These are phyloP conservation scores for Eutrema yunnanense DNA, from an alignment of 345 rosid genomes.

Conservation along the genomic window DNA sequence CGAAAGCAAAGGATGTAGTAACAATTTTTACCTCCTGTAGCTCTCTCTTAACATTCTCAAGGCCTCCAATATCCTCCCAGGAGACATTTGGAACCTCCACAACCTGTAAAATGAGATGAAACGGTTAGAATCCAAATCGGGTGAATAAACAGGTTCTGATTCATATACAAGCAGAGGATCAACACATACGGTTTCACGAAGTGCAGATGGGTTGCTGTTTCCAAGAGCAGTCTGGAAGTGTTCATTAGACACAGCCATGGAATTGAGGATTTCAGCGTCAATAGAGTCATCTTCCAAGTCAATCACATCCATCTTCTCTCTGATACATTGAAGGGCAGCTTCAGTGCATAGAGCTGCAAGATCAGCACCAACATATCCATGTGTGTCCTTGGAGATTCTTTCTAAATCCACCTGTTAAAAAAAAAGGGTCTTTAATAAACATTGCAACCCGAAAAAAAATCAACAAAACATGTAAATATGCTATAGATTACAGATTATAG, in stretches of 20 bases:
- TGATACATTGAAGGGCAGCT: slow-evolving; percentile 95
- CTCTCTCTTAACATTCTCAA: slow-evolving; percentile 90
- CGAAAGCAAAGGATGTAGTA: neutral
- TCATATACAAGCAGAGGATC: neutral
- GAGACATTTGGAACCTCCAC: slow-evolving; percentile 91
- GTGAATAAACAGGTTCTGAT: neutral
- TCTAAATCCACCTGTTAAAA: slow-evolving; percentile 75
- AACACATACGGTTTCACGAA: slow-evolving; percentile 72
- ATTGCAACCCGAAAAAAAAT: neutral
- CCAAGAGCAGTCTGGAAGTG: slow-evolving; percentile 92
- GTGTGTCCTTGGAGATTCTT: slow-evolving; percentile 82
- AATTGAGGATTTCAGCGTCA: slow-evolving; percentile 87
- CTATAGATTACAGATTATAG: neutral
- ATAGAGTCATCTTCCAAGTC: slow-evolving; percentile 95
- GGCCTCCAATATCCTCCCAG: slow-evolving; percentile 96
- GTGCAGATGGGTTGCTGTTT: slow-evolving; percentile 80
- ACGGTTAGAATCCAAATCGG: neutral
- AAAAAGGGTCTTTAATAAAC: neutral
- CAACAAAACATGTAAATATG: neutral
- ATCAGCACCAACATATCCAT: slow-evolving; percentile 98
- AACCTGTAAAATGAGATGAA: slow-evolving; percentile 41
- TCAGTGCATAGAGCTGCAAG: slow-evolving; percentile 96
- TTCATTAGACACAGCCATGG: slow-evolving; percentile 91
- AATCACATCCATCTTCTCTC: slow-evolving; percentile 97
- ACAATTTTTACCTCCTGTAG: slow-evolving; percentile 70